Conservation (phyloP, 208 protist genomes). For the Acanthamoeba castellanii region DNA sequence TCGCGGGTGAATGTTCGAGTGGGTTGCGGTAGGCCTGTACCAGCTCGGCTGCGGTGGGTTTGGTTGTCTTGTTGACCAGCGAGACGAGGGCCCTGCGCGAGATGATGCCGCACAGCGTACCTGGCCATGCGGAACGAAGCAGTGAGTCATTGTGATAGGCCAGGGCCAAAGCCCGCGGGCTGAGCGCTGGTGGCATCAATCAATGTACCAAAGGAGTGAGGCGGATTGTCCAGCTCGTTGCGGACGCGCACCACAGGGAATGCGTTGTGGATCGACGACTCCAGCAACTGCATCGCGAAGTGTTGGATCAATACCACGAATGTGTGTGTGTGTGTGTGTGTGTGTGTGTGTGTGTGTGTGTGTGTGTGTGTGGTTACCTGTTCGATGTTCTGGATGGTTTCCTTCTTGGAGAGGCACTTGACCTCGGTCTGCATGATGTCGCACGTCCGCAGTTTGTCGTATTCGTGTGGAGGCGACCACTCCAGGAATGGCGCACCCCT, state of each 20-base stretch:
- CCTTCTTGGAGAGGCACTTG: constrained; percentile 16
- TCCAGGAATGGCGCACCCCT: neutral
- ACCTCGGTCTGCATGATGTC: constrained; percentile 35
- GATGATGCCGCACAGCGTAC: constrained; percentile 24
- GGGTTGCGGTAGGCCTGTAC: neutral
- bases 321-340: too few species aligned
- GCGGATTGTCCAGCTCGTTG: neutral
- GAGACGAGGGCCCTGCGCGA: constrained; percentile 7
- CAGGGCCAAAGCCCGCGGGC: too few species aligned
- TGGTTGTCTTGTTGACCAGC: neutral
- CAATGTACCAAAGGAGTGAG: constrained; percentile 1
- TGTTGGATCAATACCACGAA: too few species aligned
- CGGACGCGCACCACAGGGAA: constrained; percentile 13
- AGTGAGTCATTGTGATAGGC: too few species aligned
- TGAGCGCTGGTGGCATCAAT: neutral
- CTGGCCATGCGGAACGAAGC: too few species aligned
- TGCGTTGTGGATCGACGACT: neutral
- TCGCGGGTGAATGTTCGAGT: too few species aligned
- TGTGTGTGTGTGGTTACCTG: neutral
- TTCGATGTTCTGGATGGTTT: constrained; percentile 7
- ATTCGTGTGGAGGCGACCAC: constrained; percentile 16
- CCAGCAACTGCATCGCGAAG: neutral
- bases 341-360: too few species aligned
- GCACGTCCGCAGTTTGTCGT: constrained; percentile 19
- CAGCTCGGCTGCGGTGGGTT: constrained; percentile 8